Conservation (phyloP, 1,139 yeast genomes). For the Hemisphaericaspora subhashii region DNA sequence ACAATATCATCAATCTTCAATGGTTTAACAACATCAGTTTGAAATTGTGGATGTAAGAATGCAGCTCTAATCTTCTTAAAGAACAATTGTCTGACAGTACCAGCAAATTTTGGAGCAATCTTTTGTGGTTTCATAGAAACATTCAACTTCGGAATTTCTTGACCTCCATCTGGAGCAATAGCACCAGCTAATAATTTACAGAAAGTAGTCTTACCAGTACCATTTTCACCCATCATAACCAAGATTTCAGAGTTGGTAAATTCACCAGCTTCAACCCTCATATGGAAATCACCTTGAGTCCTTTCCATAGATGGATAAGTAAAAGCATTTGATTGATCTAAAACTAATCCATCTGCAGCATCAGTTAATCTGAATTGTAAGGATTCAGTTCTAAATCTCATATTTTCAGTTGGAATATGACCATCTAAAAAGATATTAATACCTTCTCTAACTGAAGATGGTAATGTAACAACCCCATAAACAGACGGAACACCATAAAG, state of each 20-base stretch:
- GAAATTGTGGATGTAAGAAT: conserved; percentile 95
- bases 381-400: conserved; percentile 94
- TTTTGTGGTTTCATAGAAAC: conserved; percentile 98
- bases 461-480: conserved; percentile 96
- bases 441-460: conserved; percentile 97
- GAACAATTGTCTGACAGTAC: conserved; percentile 96
- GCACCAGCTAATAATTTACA: conserved; percentile 95
- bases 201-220: conserved; percentile 98
- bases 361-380: conserved; percentile 94
- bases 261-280: conserved; percentile 79
- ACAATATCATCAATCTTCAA: conserved; percentile 88
- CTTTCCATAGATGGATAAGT: conserved; percentile 78
- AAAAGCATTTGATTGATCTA: conserved; percentile 79
- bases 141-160: conserved; percentile 79
- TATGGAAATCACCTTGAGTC: conserved; percentile 94
- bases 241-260: conserved; percentile 95
- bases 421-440: conserved; percentile 97
- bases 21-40: conserved; percentile 96
- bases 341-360: conserved; percentile 73
- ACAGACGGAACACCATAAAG: conserved; percentile 97
- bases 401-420: conserved; percentile 93
- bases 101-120: conserved; percentile 97
- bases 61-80: conserved; percentile 94
- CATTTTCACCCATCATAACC: conserved; percentile 99
- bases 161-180: conserved; percentile 78